Conservation (phyloP, 306 rosid genomes). For the Malus orientalis region DNA sequence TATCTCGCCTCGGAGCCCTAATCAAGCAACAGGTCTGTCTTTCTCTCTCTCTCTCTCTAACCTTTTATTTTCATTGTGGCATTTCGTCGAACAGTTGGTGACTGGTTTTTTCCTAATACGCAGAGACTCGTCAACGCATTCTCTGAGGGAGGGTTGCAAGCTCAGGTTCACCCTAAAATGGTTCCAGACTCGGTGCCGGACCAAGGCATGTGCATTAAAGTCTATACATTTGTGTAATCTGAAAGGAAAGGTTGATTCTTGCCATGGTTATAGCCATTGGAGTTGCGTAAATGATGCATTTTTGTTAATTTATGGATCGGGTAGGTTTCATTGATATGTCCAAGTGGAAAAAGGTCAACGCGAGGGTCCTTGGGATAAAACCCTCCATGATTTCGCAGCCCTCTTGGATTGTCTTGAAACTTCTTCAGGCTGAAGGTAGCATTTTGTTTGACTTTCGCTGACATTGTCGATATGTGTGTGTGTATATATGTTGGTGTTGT, state of each 20-base stretch:
- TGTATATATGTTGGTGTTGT: background rate
- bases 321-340: conserved; percentile 20
- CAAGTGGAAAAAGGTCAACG: conserved; percentile 33
- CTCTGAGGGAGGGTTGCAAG: conserved; percentile 6
- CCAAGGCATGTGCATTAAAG: conserved; percentile 8
- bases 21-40: conserved; percentile 21
- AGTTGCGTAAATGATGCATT: background rate
- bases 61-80: background rate
- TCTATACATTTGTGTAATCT: background rate
- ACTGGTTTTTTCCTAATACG: background rate
- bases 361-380: conserved; percentile 27
- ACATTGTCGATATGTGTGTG: background rate
- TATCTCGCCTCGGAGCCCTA: conserved; percentile 17
- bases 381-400: conserved; percentile 16
- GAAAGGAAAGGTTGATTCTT: background rate
- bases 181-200: conserved; percentile 6
- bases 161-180: conserved; percentile 4
- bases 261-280: background rate
- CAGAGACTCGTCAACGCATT: conserved; percentile 27
- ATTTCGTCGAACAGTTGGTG: conserved; percentile 23
- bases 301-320: background rate
- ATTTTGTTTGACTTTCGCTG: background rate
- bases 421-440: conserved; percentile 31
- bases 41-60: background rate
- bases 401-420: conserved; percentile 23